Percentiles rank a stretch among this genome's conserved stretches.
phyloP scores from a whole-genome alignment of 139 green algal species.

The Limnomonas spitsbergensis region DNA sequence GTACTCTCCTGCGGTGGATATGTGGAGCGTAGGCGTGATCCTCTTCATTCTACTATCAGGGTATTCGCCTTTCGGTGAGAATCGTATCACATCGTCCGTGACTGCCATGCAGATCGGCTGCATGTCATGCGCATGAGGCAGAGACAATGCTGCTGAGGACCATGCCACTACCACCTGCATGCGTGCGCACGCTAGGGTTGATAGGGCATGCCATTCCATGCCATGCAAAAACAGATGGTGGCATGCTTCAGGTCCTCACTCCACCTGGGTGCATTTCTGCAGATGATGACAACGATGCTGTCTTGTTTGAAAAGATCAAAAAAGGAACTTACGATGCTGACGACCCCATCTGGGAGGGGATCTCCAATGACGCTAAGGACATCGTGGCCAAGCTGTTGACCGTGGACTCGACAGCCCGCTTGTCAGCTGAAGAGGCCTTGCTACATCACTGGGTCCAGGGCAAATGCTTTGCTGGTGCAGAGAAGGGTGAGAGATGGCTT shows the following conservation, averaged over 20 bases:
- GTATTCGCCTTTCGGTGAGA: slow-evolving; percentile 72
- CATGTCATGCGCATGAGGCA: not conserved
- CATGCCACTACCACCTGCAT: not conserved
- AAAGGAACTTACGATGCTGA: slow-evolving; percentile 65
- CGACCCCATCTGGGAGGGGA: slow-evolving; percentile 74
- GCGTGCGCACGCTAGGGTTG: not conserved
- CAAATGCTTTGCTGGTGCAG: slow-evolving; percentile 3
- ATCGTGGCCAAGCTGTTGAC: slow-evolving; percentile 65
- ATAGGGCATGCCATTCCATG: too few species aligned
- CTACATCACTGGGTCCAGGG: slow-evolving; percentile 68
- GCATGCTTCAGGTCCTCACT: too few species aligned
- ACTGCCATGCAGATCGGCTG: not conserved
- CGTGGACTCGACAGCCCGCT: slow-evolving; percentile 57
- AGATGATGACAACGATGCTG: slow-evolving; percentile 77
- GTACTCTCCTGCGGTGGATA: slow-evolving; percentile 67
- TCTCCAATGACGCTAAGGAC: slow-evolving; percentile 67
- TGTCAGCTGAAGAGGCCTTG: slow-evolving; percentile 72
- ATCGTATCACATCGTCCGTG: not conserved
- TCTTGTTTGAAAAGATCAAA: slow-evolving; percentile 81
- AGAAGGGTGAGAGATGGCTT: not conserved
- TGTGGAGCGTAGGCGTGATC: slow-evolving; percentile 80
- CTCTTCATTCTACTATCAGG: slow-evolving; percentile 67
- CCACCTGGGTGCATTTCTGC: slow-evolving; percentile 15
- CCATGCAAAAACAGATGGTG: too few species aligned
- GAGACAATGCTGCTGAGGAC: not conserved